Evolutionary conservation across 2,329 filamentous ascomycete species (phyloP).

Genomic region (Albifimbria verrucaria): DNA sequence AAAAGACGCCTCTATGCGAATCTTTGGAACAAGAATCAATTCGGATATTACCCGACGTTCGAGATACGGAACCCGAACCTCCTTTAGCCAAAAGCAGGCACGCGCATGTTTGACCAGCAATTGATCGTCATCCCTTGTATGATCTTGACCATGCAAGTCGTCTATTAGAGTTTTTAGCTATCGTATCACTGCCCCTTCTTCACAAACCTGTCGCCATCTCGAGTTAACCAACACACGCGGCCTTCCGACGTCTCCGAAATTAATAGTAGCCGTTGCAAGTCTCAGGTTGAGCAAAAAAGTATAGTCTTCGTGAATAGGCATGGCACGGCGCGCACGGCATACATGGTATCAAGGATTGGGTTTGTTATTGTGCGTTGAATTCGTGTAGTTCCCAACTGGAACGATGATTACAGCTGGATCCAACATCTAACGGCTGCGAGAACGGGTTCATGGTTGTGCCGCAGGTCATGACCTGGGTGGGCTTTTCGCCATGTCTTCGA

Average conservation of each 20-base stretch:
- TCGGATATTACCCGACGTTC: no score
- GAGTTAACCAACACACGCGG: no score
- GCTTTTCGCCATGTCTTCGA: neutral
- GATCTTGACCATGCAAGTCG: constrained; percentile 28
- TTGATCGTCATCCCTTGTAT: constrained; percentile 8
- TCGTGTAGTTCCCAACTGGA: neutral
- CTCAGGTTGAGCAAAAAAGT: no score
- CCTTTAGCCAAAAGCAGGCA: no score
- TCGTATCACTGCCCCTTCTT: constrained; percentile 32
- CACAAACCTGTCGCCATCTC: no score
- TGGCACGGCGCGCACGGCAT: neutral
- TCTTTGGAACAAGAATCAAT: no score
- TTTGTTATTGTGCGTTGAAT: neutral
- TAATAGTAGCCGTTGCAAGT: neutral
- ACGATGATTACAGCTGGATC: neutral
- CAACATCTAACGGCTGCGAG: neutral
- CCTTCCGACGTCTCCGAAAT: constrained; percentile 13
- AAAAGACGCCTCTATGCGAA: no score
- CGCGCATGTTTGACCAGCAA: neutral
- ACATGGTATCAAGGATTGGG: neutral
- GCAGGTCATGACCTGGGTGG: neutral
- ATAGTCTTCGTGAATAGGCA: no score
- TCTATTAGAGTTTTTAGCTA: constrained; percentile 31
- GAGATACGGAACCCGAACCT: no score
- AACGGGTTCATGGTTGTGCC: neutral